A percentile compares a stretch with the other conserved stretches of the same genome.
Evolutionary conservation across 768 basidiomycete species (phyloP).

Genomic region (Cystofilobasidium bisporidii): DNA sequence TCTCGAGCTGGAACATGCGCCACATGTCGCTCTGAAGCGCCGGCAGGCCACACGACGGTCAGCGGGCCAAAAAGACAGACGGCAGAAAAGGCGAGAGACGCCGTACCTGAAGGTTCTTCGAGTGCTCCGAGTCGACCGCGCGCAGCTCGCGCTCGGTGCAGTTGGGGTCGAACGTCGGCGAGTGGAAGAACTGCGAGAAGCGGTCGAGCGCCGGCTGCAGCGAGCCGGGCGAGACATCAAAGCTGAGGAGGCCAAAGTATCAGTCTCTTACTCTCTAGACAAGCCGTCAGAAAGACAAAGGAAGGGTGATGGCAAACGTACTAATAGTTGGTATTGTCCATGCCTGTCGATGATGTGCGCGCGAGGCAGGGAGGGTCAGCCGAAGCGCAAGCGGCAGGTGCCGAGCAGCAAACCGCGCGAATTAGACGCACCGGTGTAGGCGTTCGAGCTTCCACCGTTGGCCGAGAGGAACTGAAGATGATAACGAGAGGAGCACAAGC

Average conservation of each 20-base stretch:
- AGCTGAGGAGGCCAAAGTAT: constrained; percentile 53
- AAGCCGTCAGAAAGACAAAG: background rate
- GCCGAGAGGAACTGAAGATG: constrained; percentile 40
- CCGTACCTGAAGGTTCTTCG: constrained; percentile 60
- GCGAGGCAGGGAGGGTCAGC: background rate
- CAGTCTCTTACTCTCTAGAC: too few relatives aligned
- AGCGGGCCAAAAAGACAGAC: too few relatives aligned
- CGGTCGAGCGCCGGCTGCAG: constrained; percentile 40
- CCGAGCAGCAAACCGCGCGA: too few relatives aligned
- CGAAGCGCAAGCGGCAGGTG: background rate
- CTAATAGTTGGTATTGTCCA: constrained; percentile 82
- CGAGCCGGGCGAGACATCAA: constrained; percentile 54
- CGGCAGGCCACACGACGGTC: too few relatives aligned
- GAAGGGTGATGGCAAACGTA: background rate
- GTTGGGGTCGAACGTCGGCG: constrained; percentile 76
- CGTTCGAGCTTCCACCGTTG: constrained; percentile 70
- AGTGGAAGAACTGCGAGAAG: constrained; percentile 67
- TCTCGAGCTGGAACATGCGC: constrained; percentile 88
- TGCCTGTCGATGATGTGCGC: constrained; percentile 37
- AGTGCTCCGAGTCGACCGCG: constrained; percentile 74
- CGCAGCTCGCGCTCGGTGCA: constrained; percentile 84
- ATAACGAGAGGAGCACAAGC: background rate
- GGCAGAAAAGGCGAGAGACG: constrained; percentile 36
- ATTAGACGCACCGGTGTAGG: constrained; percentile 52
- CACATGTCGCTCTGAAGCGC: constrained; percentile 30